These are phyloP conservation scores for Novakomyces olei DNA, from an alignment of 805 yeast species.

Conservation along the genomic window DNA sequence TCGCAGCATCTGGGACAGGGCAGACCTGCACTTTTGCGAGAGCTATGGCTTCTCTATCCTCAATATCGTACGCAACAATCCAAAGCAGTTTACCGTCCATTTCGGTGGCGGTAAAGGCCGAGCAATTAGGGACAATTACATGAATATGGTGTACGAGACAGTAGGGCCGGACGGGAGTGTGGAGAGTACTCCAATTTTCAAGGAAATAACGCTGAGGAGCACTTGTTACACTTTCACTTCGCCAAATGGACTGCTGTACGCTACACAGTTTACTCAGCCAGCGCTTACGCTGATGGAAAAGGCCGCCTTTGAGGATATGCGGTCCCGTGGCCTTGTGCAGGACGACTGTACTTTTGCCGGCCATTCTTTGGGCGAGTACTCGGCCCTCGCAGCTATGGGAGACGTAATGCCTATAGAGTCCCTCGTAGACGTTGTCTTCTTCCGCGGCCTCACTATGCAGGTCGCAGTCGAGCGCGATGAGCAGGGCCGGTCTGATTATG, in stretches of 20 bases:
- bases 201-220: slow-evolving; percentile 61
- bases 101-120: slow-evolving; percentile 94
- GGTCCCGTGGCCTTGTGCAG: slow-evolving; percentile 84
- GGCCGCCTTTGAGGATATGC: slow-evolving; percentile 96
- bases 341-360: slow-evolving; percentile 91
- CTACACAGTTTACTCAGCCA: slow-evolving; percentile 98
- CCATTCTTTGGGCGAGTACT: slow-evolving; percentile 97
- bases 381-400: slow-evolving; percentile 89
- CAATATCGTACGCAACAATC: slow-evolving; percentile 88
- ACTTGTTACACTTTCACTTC: slow-evolving; percentile 74
- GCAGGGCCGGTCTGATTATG: slow-evolving; percentile 88
- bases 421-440: slow-evolving; percentile 28
- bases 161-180: slow-evolving; percentile 63
- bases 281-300: slow-evolving; percentile 98
- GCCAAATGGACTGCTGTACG: slow-evolving; percentile 85
- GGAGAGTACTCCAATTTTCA: slow-evolving; percentile 85
- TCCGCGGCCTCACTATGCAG: slow-evolving; percentile 99
- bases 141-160: slow-evolving; percentile 93
- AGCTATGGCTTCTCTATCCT: slow-evolving; percentile 94
- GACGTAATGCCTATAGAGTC: slow-evolving; percentile 96
- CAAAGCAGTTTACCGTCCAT: slow-evolving; percentile 82
- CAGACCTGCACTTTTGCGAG: slow-evolving; percentile 75
- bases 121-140: slow-evolving; percentile 80
- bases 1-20: slow-evolving; percentile 89
- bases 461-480: slow-evolving; percentile 98